Evolutionary conservation across 2,329 filamentous ascomycete species (phyloP).

Genomic region (Colletotrichum coccodes): DNA sequence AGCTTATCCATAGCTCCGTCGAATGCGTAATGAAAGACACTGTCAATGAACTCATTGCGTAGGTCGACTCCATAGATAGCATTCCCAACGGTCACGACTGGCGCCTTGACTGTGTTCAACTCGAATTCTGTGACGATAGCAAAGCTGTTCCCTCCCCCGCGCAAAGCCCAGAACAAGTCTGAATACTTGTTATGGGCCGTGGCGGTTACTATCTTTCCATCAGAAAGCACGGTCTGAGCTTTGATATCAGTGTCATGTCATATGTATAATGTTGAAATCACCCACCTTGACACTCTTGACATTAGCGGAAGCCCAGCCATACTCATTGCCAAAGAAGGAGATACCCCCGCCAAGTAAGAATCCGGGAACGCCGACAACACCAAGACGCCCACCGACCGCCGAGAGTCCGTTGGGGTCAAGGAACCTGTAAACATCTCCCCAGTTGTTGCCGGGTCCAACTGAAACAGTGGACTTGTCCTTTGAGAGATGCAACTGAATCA

Average conservation of each 20-base stretch:
- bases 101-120: slow-evolving; percentile 31
- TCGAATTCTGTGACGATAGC: slow-evolving; percentile 45
- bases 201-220: slow-evolving; percentile 56
- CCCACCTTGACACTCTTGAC: slow-evolving; percentile 50
- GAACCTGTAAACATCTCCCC: slow-evolving; percentile 48
- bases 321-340: slow-evolving; percentile 38
- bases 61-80: background rate
- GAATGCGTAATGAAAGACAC: background rate
- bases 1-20: background rate
- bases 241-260: background rate
- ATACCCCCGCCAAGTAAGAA: slow-evolving; percentile 47
- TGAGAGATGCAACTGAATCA: slow-evolving; percentile 23
- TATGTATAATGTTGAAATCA: too few relatives aligned
- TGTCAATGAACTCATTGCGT: background rate
- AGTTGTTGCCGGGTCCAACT: slow-evolving; percentile 49
- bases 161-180: slow-evolving; percentile 56
- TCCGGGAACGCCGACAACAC: slow-evolving; percentile 50
- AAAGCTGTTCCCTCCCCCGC: slow-evolving; percentile 51
- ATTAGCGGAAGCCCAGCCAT: slow-evolving; percentile 40
- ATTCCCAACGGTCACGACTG: background rate
- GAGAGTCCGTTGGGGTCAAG: slow-evolving; percentile 45
- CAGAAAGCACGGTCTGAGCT: slow-evolving; percentile 54
- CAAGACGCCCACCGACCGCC: slow-evolving; percentile 48
- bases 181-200: slow-evolving; percentile 41
- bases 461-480: slow-evolving; percentile 40